These are phyloP conservation scores for Pythium angustatum DNA, from an alignment of 352 stramenopile species.

Conservation along the genomic window DNA sequence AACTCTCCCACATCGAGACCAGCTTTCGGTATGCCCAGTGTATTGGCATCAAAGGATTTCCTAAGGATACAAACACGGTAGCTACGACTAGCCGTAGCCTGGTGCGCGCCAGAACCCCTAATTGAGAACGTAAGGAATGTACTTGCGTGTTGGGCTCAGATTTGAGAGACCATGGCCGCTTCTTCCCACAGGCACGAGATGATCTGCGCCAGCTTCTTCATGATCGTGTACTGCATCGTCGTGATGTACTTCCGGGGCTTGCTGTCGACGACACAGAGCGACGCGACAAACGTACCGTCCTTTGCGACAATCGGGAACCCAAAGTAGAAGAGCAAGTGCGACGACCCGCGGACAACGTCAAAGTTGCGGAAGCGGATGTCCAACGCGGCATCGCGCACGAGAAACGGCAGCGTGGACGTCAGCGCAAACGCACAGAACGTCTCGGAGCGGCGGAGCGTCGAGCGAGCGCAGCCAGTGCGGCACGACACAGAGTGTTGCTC, in stretches of 20 bases:
- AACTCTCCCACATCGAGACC: constrained; percentile 35
- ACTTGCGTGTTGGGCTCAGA: constrained; percentile 1
- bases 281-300: constrained; percentile 33
- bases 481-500: constrained; percentile 30
- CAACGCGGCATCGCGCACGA: constrained; percentile 45
- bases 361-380: constrained; percentile 63
- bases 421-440: constrained; percentile 47
- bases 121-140: neutral
- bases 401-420: constrained; percentile 35
- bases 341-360: constrained; percentile 32
- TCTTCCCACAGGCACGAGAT: constrained; percentile 23
- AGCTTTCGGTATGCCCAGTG: constrained; percentile 43
- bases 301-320: constrained; percentile 40
- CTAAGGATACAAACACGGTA: neutral
- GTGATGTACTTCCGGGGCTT: constrained; percentile 51
- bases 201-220: constrained; percentile 45
- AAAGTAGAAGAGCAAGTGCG: constrained; percentile 45
- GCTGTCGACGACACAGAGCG: constrained; percentile 47
- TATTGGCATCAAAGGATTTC: constrained; percentile 39
- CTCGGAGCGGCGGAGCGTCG: constrained; percentile 28
- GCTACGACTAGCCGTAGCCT: too few species aligned
- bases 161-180: neutral
- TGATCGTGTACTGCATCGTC: constrained; percentile 61
- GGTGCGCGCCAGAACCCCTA: neutral
- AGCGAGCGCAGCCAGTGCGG: constrained; percentile 20